phyloP scores from a whole-genome alignment of 2,329 filamentous ascomycete genomes.

The Colletotrichum trifolii region DNA sequence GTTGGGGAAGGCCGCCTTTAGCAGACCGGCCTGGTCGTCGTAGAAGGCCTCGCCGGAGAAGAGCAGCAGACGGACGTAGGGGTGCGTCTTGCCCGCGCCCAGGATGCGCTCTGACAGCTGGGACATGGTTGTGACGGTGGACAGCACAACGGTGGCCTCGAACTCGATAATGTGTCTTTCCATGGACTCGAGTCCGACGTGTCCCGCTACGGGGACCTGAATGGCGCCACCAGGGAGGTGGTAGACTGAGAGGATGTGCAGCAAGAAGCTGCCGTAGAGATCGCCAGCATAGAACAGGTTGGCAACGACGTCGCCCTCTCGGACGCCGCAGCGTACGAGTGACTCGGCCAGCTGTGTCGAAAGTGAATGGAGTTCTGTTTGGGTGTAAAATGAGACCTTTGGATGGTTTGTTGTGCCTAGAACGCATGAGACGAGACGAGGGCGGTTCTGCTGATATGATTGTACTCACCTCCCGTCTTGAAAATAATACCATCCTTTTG shows the following conservation, averaged over 20 bases:
- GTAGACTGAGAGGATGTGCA: conserved; percentile 31
- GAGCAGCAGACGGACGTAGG: conserved; percentile 22
- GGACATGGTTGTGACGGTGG: conserved; percentile 27
- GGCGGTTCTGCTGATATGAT: not conserved
- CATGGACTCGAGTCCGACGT: conserved; percentile 27
- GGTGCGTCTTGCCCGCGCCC: conserved; percentile 1
- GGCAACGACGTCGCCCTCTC: conserved; percentile 23
- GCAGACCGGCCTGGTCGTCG: conserved; percentile 22
- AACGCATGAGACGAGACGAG: not conserved
- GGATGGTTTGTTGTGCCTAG: conserved; percentile 29
- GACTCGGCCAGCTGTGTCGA: conserved; percentile 26
- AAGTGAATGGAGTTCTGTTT: conserved; percentile 21
- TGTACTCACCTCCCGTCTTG: conserved; percentile 24
- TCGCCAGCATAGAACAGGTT: conserved; percentile 33
- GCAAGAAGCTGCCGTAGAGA: conserved; percentile 31
- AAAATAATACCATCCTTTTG: conserved; percentile 30
- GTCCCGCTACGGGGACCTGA: conserved; percentile 24
- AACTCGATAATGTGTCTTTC: conserved; percentile 29
- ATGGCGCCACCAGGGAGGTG: conserved; percentile 23
- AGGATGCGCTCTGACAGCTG: conserved; percentile 25
- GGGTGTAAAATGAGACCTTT: conserved; percentile 29
- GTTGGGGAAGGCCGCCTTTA: conserved; percentile 26
- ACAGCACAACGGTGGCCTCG: conserved; percentile 21
- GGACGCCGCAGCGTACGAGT: conserved; percentile 18
- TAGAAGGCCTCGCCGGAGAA: conserved; percentile 33